These are phyloP conservation scores for Pseudogymnoascus sp. DNA, from an alignment of 2,329 filamentous ascomycete genomes.

Conservation along the genomic window DNA sequence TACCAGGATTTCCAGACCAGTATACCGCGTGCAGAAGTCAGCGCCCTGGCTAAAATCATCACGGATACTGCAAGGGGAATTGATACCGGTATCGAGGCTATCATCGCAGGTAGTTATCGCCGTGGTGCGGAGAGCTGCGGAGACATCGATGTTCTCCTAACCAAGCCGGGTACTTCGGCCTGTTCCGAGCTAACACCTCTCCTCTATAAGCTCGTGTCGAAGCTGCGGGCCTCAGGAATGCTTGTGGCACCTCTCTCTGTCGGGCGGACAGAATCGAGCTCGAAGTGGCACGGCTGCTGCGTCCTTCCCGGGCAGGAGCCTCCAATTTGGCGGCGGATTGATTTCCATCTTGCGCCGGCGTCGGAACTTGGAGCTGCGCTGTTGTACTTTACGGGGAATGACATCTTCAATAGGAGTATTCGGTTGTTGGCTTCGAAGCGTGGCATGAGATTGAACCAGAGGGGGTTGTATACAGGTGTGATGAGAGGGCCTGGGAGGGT, in stretches of 20 bases:
- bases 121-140: slow-evolving; percentile 67
- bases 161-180: slow-evolving; percentile 50
- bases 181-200: slow-evolving; percentile 53
- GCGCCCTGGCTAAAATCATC: slow-evolving; percentile 60
- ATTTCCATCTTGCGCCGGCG: slow-evolving; percentile 76
- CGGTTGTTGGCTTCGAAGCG: slow-evolving; percentile 72
- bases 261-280: slow-evolving; percentile 44
- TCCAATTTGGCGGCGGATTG: slow-evolving; percentile 69
- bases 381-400: slow-evolving; percentile 94
- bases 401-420: slow-evolving; percentile 87
- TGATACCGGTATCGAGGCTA: slow-evolving; percentile 59
- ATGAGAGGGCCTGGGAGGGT: slow-evolving; percentile 49
- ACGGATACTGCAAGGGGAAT: slow-evolving; percentile 48
- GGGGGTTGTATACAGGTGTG: slow-evolving; percentile 67
- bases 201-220: slow-evolving; percentile 54
- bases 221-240: slow-evolving; percentile 55
- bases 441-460: slow-evolving; percentile 78
- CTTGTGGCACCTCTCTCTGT: slow-evolving; percentile 64
- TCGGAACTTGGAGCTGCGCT: slow-evolving; percentile 75
- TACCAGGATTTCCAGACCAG: slow-evolving; percentile 72
- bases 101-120: slow-evolving; percentile 78
- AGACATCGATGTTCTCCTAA: slow-evolving; percentile 82
- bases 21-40: slow-evolving; percentile 72
- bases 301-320: slow-evolving; percentile 49
- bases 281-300: slow-evolving; percentile 86